Percentiles rank a stretch among this genome's conserved stretches.
phyloP scores from a whole-genome alignment of 352 stramenopile species.

The Globisporangium takayamanum region DNA sequence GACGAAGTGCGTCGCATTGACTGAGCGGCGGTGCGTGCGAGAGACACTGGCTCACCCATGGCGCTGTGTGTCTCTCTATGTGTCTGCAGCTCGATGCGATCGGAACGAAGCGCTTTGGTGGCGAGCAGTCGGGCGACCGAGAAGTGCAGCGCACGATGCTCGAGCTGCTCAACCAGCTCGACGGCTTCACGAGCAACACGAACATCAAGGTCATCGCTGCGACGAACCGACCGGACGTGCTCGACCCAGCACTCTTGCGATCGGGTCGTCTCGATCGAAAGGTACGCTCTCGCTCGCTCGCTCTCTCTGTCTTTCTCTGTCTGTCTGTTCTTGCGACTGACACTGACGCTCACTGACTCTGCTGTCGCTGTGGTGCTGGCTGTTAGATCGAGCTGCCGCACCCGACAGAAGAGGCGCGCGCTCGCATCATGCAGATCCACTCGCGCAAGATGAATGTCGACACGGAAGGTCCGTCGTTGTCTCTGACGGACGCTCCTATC shows the following conservation, averaged over 20 bases:
- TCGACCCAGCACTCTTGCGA: slow-evolving; percentile 95
- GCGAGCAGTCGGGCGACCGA: slow-evolving; percentile 93
- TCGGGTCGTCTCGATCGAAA: slow-evolving; percentile 91
- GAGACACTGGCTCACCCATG: not conserved
- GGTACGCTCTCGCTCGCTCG: slow-evolving; percentile 35
- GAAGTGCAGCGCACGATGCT: slow-evolving; percentile 99
- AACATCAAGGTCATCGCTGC: slow-evolving; percentile 99
- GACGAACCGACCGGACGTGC: slow-evolving; percentile 95
- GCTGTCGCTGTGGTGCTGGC: not conserved
- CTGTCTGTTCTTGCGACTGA: not conserved
- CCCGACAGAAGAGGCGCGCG: slow-evolving; percentile 94
- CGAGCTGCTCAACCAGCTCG: slow-evolving; percentile 97
- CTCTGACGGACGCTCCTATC: not conserved
- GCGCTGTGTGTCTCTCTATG: not conserved
- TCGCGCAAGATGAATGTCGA: slow-evolving; percentile 97
- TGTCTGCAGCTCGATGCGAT: slow-evolving; percentile 92
- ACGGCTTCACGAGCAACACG: slow-evolving; percentile 97
- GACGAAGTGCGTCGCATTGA: slow-evolving; percentile 80
- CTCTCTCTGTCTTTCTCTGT: not conserved
- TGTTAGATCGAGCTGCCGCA: slow-evolving; percentile 96
- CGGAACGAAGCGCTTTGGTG: slow-evolving; percentile 97
- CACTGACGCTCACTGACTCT: not conserved
- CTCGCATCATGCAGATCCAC: slow-evolving; percentile 97
- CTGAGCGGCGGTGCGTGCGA: not conserved
- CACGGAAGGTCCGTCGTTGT: slow-evolving; percentile 45